Percentiles rank a stretch among this genome's conserved stretches.
These are phyloP conservation scores for Ceriops decandra DNA, from an alignment of 345 rosid species.

Conservation along the genomic window DNA sequence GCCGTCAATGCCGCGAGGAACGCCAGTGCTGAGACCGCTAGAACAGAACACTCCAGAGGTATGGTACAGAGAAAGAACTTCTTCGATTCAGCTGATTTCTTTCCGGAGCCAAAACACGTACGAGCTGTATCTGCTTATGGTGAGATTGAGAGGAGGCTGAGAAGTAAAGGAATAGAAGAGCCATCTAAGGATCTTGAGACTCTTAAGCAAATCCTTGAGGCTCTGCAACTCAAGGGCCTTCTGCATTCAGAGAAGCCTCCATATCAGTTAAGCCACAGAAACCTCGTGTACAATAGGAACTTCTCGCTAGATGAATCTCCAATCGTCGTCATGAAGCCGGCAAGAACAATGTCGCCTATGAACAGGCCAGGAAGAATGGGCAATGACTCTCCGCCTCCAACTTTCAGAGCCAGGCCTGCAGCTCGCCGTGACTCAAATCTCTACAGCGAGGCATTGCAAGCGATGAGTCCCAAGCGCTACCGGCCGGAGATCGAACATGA, in stretches of 20 bases:
- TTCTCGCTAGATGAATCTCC: constrained; percentile 44
- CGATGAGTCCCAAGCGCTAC: constrained; percentile 43
- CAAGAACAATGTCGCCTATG: constrained; percentile 21
- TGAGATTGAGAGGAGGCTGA: constrained; percentile 63
- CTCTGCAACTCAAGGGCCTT: constrained; percentile 89
- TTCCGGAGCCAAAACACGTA: constrained; percentile 60
- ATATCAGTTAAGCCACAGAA: constrained; percentile 31
- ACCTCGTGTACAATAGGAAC: constrained; percentile 40
- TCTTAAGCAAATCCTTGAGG: constrained; percentile 80
- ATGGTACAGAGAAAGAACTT: constrained; percentile 47
- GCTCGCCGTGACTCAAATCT: constrained; percentile 29
- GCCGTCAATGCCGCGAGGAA: constrained; percentile 25
- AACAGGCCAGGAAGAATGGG: constrained; percentile 26
- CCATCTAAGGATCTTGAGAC: constrained; percentile 81
- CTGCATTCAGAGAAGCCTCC: constrained; percentile 49
- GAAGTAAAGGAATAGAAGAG: constrained; percentile 66
- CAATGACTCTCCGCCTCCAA: constrained; percentile 34
- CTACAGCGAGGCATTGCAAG: constrained; percentile 33
- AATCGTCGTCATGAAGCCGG: constrained; percentile 47
- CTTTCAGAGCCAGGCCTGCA: constrained; percentile 34
- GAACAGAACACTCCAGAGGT: constrained; percentile 33
- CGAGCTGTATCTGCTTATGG: constrained; percentile 35
- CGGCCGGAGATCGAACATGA: constrained; percentile 32
- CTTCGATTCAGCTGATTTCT: constrained; percentile 76
- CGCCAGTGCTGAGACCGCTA: constrained; percentile 41